Conservation (phyloP, 257 asterid species). For the Plantago ovata region DNA sequence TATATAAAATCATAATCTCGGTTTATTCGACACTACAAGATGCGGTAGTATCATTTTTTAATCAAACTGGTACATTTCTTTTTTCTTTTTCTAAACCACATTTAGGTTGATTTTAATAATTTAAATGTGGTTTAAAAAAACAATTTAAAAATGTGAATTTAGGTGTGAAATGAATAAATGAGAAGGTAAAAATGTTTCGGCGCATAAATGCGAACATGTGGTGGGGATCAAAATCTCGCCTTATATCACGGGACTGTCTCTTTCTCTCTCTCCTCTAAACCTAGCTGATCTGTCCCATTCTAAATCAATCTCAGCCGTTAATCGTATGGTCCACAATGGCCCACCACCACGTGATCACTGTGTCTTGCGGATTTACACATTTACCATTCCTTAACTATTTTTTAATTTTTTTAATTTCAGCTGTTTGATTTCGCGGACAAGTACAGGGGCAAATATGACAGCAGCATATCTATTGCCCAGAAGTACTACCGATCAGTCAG, state of each 20-base stretch:
- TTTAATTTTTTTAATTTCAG: constrained; percentile 21
- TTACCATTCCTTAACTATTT: too few species aligned
- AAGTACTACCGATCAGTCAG: constrained; percentile 95
- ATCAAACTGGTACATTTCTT: too few species aligned
- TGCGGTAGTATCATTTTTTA: too few species aligned
- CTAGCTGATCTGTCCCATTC: constrained; percentile 9
- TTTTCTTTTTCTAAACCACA: too few species aligned
- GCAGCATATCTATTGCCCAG: constrained; percentile 81
- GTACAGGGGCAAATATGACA: constrained; percentile 68
- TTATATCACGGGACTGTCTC: constrained; percentile 29
- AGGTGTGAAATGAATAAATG: not conserved
- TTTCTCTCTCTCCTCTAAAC: constrained; percentile 1
- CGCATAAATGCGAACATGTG: constrained; percentile 12
- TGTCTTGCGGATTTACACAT: not conserved
- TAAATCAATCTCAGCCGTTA: constrained; percentile 32
- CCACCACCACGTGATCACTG: not conserved
- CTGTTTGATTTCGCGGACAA: constrained; percentile 55
- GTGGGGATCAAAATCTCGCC: constrained; percentile 12
- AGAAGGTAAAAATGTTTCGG: constrained; percentile 12
- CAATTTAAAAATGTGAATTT: not conserved
- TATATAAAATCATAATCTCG: too few species aligned
- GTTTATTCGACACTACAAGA: too few species aligned
- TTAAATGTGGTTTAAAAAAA: too few species aligned
- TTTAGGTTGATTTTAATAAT: too few species aligned
- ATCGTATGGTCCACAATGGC: not conserved